These are phyloP conservation scores for Metschnikowia cubensis DNA, from an alignment of 805 yeast genomes.

Conservation along the genomic window DNA sequence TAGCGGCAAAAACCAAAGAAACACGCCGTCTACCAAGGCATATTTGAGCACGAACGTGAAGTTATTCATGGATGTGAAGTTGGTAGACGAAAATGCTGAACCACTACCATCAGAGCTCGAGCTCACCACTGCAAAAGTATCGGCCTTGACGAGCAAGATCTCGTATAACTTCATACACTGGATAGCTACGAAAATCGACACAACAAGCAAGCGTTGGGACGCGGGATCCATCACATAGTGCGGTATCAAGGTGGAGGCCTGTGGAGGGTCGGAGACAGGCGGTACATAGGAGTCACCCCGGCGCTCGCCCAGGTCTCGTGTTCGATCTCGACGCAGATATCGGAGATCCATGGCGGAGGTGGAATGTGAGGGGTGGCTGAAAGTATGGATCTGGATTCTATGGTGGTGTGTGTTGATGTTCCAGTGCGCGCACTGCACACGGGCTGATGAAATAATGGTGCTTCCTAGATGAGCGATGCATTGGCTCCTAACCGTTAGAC, in stretches of 20 bases:
- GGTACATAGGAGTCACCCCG: background rate
- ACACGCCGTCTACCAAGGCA: conserved; percentile 65
- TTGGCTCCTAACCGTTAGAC: too few species aligned
- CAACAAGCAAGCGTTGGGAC: conserved; percentile 65
- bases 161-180: conserved; percentile 87
- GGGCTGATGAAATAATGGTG: background rate
- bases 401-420: background rate
- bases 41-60: conserved; percentile 67
- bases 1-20: conserved; percentile 66
- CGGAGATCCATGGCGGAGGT: conserved; percentile 2
- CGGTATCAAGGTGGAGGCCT: conserved; percentile 47
- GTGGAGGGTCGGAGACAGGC: background rate
- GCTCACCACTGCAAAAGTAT: conserved; percentile 13
- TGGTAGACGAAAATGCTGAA: conserved; percentile 35
- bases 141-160: conserved; percentile 53
- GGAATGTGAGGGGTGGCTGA: background rate
- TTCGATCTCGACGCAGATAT: conserved; percentile 3
- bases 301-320: background rate
- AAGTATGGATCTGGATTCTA: too few species aligned
- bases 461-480: too few species aligned
- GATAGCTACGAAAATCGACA: conserved; percentile 65
- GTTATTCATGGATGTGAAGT: conserved; percentile 43
- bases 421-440: conserved; percentile 3
- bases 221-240: conserved; percentile 63
- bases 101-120: background rate